Evolutionary conservation across 306 rosid genomes (phyloP).

Genomic region (Vigna radiata): DNA sequence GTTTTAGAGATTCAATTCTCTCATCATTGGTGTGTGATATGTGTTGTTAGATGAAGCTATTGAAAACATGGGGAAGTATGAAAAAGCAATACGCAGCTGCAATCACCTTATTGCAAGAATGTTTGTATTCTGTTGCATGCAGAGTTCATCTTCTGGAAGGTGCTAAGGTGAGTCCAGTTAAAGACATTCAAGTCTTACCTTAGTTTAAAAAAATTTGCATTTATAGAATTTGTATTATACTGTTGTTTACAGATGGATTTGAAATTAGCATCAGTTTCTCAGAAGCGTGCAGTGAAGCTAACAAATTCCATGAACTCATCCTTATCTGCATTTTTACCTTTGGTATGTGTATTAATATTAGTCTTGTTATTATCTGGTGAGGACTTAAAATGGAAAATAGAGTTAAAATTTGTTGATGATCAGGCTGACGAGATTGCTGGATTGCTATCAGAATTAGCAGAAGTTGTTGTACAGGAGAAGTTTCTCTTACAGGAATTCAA

Average conservation of each 20-base stretch:
- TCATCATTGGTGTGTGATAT: background rate
- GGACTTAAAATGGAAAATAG: background rate
- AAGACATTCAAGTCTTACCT: background rate
- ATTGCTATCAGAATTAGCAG: constrained; percentile 64
- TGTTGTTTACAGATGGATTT: constrained; percentile 54
- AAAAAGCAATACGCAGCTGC: constrained; percentile 62
- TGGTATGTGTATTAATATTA: constrained; percentile 45
- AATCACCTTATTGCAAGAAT: constrained; percentile 46
- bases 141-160: constrained; percentile 69
- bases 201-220: background rate
- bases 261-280: constrained; percentile 32
- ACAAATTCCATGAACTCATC: constrained; percentile 48
- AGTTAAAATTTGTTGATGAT: constrained; percentile 8
- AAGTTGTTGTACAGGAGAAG: constrained; percentile 66
- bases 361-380: background rate
- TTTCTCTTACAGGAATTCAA: constrained; percentile 62
- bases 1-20: background rate
- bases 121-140: constrained; percentile 63
- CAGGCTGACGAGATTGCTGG: constrained; percentile 63
- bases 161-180: constrained; percentile 57
- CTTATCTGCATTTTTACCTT: constrained; percentile 44
- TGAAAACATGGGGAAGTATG: constrained; percentile 68
- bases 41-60: constrained; percentile 51
- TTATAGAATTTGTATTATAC: background rate
- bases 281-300: constrained; percentile 58